Evolutionary conservation across 1,284 basidiomycete species (phyloP), one percentile per base, ranked within the genome.

Genomic region (Ganoderma multipileum): DNA sequence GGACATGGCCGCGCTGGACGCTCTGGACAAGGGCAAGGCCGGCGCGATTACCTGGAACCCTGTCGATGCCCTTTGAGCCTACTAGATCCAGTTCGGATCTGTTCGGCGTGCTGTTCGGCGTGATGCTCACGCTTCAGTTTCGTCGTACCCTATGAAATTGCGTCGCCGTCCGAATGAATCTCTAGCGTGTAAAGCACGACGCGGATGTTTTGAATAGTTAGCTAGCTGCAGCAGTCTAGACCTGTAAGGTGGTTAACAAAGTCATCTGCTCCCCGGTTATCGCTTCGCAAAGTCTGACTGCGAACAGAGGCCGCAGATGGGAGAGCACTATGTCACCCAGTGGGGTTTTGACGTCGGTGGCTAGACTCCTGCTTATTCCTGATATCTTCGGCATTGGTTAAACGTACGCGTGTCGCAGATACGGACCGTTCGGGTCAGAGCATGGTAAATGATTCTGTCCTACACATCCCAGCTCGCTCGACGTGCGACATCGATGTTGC

Each of bases 31-130:
- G 64, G 87, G 85, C 0, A 76, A 79, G 30, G 78, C 73, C 9
- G 86, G 86, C 3, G 81, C 84, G n/a, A 76, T 83, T 57, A 83
- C 81, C 41, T 88, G 85, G 86, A 86, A 87, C 73, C 85, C 85
- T 0, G 78, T 86, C 30, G 77, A 85, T 74, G 79, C 77, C 1
- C 69, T 67, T 38, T 70, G 44, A 64, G 41, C 3, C n/a, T n/a
- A n/a, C n/a, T n/a, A n/a, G n/a, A n/a, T n/a, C n/a, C n/a, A n/a
- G n/a, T n/a, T n/a, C n/a, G 30, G 26, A 28, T 16, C 23, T 52
- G 7, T 26, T 52, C 12, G 11, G 50, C 20, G 20, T 9, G 20
- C n/a, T 1, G 1, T 50, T 26, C 9, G 20, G 8, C 20, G 33
- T 33, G 4, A 33, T 33, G 33, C 8, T n/a, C n/a, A n/a, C n/a